phyloP scores from a whole-genome alignment of 768 basidiomycete genomes.

The Leccinum longicurvipes region DNA sequence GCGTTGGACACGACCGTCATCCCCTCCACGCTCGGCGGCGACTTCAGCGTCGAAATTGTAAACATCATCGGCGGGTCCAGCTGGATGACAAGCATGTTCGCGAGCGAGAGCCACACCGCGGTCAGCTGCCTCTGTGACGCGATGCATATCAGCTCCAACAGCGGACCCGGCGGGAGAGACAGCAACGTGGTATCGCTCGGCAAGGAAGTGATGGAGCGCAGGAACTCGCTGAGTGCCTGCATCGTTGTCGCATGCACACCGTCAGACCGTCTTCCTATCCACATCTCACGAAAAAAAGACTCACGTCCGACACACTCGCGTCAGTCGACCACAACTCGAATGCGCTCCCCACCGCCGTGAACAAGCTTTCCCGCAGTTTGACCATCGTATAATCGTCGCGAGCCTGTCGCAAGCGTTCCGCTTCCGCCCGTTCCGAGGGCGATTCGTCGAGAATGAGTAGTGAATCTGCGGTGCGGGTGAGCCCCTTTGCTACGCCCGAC shows the following conservation, averaged over 20 bases:
- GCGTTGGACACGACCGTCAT: constrained; percentile 52
- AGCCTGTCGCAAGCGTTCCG: constrained; percentile 54
- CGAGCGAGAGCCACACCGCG: constrained; percentile 81
- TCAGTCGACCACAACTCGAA: constrained; percentile 80
- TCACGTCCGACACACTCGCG: constrained; percentile 70
- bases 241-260: not conserved
- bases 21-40: constrained; percentile 52
- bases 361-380: constrained; percentile 64
- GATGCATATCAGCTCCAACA: constrained; percentile 74
- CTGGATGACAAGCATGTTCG: constrained; percentile 76
- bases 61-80: constrained; percentile 66
- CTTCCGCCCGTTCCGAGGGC: constrained; percentile 48
- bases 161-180: constrained; percentile 75
- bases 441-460: constrained; percentile 56
- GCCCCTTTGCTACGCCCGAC: constrained; percentile 81
- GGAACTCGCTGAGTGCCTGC: constrained; percentile 76
- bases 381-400: constrained; percentile 62
- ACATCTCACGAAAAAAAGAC: constrained; percentile 28
- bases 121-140: constrained; percentile 71
- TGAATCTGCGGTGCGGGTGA: constrained; percentile 74
- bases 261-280: not conserved
- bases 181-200: constrained; percentile 75
- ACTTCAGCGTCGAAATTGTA: constrained; percentile 40
- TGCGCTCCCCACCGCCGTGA: constrained; percentile 53
- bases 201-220: constrained; percentile 83